Conservation (phyloP, 805 yeast species). For the Cyberlindnera maclurae region DNA sequence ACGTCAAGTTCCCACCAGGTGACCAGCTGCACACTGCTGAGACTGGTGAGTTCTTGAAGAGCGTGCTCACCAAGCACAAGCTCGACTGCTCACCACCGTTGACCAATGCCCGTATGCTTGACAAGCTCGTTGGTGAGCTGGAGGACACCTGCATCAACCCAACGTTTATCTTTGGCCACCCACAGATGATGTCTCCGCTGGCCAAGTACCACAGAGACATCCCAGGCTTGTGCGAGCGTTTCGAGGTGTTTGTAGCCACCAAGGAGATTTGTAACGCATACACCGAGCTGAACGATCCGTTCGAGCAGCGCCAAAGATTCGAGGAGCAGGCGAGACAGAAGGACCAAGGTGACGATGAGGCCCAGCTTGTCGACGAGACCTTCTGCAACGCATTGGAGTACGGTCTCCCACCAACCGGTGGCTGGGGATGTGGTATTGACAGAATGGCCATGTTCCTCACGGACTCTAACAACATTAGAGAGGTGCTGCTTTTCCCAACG, state of each 20-base stretch:
- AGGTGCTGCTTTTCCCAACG: conserved; percentile 95
- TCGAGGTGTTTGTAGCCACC: conserved; percentile 97
- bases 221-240: conserved; percentile 96
- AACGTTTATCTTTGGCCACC: conserved; percentile 96
- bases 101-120: conserved; percentile 98
- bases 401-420: conserved; percentile 99
- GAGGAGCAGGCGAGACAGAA: conserved; percentile 99
- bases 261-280: conserved; percentile 98
- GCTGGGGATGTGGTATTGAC: conserved; percentile 99
- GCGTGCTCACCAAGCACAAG: conserved; percentile 67
- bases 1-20: conserved; percentile 92
- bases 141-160: conserved; percentile 95
- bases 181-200: conserved; percentile 99
- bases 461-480: conserved; percentile 93
- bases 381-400: conserved; percentile 97
- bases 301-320: conserved; percentile 94
- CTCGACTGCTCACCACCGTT: conserved; percentile 86
- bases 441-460: conserved; percentile 97
- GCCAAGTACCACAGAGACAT: conserved; percentile 91
- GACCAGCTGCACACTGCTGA: conserved; percentile 90
- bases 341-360: conserved; percentile 99
- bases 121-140: conserved; percentile 93
- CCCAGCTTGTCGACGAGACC: conserved; percentile 91
- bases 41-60: conserved; percentile 85
- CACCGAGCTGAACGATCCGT: conserved; percentile 98